Conservation (phyloP, 139 green algal species). For the Closterium sp. region DNA sequence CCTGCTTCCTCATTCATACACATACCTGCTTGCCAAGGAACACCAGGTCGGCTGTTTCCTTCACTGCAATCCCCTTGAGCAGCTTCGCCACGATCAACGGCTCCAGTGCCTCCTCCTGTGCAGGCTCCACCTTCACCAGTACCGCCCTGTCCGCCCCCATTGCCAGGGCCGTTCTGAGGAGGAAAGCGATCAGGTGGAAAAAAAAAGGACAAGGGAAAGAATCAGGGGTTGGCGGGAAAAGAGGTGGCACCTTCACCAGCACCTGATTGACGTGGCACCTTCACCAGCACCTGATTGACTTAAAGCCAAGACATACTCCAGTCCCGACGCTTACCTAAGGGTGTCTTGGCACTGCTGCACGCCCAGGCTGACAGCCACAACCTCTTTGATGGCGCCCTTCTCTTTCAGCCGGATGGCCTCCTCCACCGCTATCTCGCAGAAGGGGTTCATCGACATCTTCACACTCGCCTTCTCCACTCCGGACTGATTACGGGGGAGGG, state of each 20-base stretch:
- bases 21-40: constrained; percentile 71
- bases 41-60: constrained; percentile 64
- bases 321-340: background rate
- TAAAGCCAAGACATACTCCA: too few relatives aligned
- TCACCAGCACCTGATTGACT: too few relatives aligned
- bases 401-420: constrained; percentile 87
- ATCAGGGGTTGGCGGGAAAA: too few relatives aligned
- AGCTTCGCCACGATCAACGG: constrained; percentile 79
- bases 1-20: too few relatives aligned
- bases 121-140: constrained; percentile 65
- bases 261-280: too few relatives aligned
- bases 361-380: constrained; percentile 83
- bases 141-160: constrained; percentile 85
- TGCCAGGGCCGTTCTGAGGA: constrained; percentile 80
- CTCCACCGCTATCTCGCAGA: constrained; percentile 94
- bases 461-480: constrained; percentile 77
- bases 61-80: constrained; percentile 66
- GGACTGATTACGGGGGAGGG: constrained; percentile 57
- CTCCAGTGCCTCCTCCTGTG: constrained; percentile 58
- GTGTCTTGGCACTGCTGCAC: background rate
- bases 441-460: constrained; percentile 94
- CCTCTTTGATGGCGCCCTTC: constrained; percentile 67
- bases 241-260: too few relatives aligned
- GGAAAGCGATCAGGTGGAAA: constrained; percentile 3
- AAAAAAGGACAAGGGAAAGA: too few relatives aligned